A percentile compares a stretch with the other conserved stretches of the same genome.
These are phyloP conservation scores for Gnetum montanum DNA, from an alignment of 75 land plant species.

Conservation along the genomic window DNA sequence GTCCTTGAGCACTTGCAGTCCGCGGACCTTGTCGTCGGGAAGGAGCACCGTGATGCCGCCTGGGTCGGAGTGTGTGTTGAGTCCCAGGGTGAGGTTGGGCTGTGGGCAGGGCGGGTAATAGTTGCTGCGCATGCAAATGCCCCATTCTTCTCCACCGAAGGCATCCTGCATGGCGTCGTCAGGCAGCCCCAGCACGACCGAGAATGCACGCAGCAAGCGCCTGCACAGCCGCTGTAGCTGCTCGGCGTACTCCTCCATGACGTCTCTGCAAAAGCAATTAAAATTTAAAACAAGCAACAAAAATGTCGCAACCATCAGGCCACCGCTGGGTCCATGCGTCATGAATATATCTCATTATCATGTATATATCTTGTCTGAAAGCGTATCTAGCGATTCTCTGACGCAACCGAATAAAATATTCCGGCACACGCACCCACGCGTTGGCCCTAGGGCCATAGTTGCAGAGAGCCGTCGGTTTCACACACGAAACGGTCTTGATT, in stretches of 20 bases:
- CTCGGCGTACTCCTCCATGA: constrained; percentile 39
- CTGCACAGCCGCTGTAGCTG: constrained; percentile 28
- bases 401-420: too few relatives aligned
- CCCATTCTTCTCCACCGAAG: constrained; percentile 21
- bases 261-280: constrained; percentile 25
- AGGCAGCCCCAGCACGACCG: constrained; percentile 35
- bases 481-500: too few relatives aligned
- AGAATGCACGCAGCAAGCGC: constrained; percentile 33
- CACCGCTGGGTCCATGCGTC: not conserved
- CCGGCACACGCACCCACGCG: too few relatives aligned
- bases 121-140: constrained; percentile 20
- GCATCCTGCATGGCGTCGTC: constrained; percentile 7
- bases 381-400: too few relatives aligned
- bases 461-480: too few relatives aligned
- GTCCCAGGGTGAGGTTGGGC: constrained; percentile 14
- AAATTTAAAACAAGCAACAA: not conserved
- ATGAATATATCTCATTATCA: not conserved
- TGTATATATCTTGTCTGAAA: not conserved
- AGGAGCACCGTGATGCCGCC: constrained; percentile 9
- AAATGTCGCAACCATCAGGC: not conserved
- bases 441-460: too few relatives aligned
- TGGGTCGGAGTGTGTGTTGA: constrained; percentile 28
- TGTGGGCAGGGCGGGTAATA: constrained; percentile 36
- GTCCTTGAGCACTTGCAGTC: constrained; percentile 35
- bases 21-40: constrained; percentile 22